A percentile compares a stretch with the other conserved stretches of the same genome.
phyloP scores from a whole-genome alignment of 2,329 filamentous ascomycete species.

The Paracoccidioides lutzii region DNA sequence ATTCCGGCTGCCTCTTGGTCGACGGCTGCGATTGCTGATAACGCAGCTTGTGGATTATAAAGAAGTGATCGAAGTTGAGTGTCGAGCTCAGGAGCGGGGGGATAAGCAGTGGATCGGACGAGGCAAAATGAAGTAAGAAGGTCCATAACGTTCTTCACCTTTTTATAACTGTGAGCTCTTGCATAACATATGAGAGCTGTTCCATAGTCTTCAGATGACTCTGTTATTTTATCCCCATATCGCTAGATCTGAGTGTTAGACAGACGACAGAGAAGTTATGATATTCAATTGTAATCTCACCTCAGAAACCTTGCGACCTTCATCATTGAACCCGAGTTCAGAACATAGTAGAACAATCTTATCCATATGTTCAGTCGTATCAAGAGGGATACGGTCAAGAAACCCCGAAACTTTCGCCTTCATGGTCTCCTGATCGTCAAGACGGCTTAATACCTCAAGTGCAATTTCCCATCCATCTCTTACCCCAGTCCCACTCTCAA shows the following conservation, averaged over 20 bases:
- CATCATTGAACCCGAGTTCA: conserved; percentile 62
- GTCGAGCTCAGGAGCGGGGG: conserved; percentile 59
- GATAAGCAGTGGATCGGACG: conserved; percentile 70
- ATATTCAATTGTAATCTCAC: conserved; percentile 34
- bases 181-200: conserved; percentile 85
- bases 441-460: conserved; percentile 65
- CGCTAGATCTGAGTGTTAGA: conserved; percentile 40
- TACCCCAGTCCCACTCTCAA: conserved; percentile 24
- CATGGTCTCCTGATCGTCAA: conserved; percentile 60
- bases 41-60: conserved; percentile 54
- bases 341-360: conserved; percentile 68
- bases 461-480: conserved; percentile 82
- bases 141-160: conserved; percentile 75
- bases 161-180: conserved; percentile 62
- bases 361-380: conserved; percentile 60
- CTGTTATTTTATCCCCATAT: conserved; percentile 66
- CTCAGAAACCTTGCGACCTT: conserved; percentile 71
- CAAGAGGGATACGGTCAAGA: conserved; percentile 58
- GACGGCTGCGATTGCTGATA: conserved; percentile 57
- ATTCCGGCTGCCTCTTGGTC: conserved; percentile 74
- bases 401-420: conserved; percentile 63
- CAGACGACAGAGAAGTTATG: neutral
- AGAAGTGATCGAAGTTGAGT: conserved; percentile 57
- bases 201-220: conserved; percentile 64
- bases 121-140: conserved; percentile 78